Evolutionary conservation across 495 filamentous ascomycete species (phyloP), one percentile per base, ranked within the genome.

Genomic region (Xylaria cubensis): DNA sequence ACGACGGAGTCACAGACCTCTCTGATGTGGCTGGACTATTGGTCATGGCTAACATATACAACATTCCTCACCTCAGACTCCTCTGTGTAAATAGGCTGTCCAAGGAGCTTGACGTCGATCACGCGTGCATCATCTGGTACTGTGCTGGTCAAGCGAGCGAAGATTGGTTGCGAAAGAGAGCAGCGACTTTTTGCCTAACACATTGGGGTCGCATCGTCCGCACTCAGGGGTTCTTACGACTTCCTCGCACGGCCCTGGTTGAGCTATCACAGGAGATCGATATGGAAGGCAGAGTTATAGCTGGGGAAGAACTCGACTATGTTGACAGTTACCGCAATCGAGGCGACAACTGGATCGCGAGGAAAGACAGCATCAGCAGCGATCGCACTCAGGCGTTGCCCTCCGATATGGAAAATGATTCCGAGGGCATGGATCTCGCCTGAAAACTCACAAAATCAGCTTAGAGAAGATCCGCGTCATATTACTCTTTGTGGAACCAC

Each of bases 21-120:
- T 88, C 89, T 24, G 93, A 97, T 74, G 94, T 98, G 21, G 95
- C 97, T 0, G 95, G 96, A n/a, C 87, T 99, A 82, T 88, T 99
- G 2, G 96, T 98, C 64, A 95, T 99, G 94, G 92, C 94, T 29
- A 97, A 98, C 77, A 92, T 98, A 26, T 99, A 99, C 79, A 94
- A 97, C 78, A 95, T 99, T 84, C 94, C 94, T 0, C 92, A 94
- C 70, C 90, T 99, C 3, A 93, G 95, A 15, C 87, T 97, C 13
- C 88, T 98, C 15, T 97, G 95, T 78, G 90, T 98, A 51, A 92
- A 95, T 78, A 87, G 97, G 13, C 87, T 99, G 36, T 92, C 91
- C 63, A 91, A 91, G 55, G 97, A 99, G 74, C 86, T 99, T 1
- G 96, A 98, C 72, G 90, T 98, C 56, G 93, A 97, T 67, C 93